These are phyloP conservation scores for Salix arbutifolia DNA, from an alignment of 345 rosid species.

Conservation along the genomic window DNA sequence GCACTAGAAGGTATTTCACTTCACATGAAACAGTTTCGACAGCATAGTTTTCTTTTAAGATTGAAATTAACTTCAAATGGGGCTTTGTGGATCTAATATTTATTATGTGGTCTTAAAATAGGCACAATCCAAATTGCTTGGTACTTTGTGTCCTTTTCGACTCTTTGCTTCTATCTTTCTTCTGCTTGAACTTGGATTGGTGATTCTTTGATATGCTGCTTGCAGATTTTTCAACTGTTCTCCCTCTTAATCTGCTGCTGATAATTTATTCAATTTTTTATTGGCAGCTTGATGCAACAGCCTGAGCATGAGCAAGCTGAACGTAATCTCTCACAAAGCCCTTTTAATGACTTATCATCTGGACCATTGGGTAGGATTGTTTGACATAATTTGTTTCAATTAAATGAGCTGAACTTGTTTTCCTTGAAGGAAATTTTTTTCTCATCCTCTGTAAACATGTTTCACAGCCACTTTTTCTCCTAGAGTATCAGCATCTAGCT, in stretches of 20 bases:
- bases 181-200: neutral
- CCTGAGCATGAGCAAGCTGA: conserved; percentile 50
- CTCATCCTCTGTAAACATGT: conserved; percentile 20
- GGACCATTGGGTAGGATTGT: conserved; percentile 45
- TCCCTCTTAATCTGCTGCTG: neutral
- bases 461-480: conserved; percentile 38
- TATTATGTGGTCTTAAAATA: neutral
- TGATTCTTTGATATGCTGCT: conserved; percentile 13
- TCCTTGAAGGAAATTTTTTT: conserved; percentile 2
- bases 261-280: neutral
- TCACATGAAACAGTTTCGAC: neutral
- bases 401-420: conserved; percentile 6
- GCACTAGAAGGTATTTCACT: conserved; percentile 18
- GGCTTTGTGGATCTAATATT: neutral
- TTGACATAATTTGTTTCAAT: conserved; percentile 5
- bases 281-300: conserved; percentile 47
- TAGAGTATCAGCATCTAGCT: conserved; percentile 15
- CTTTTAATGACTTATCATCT: conserved; percentile 41
- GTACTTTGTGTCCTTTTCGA: neutral
- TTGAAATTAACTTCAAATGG: neutral
- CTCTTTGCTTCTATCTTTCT: neutral
- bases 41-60: neutral
- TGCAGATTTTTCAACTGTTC: neutral
- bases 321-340: conserved; percentile 33
- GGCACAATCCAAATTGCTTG: neutral